phyloP scores from a whole-genome alignment of 2,329 filamentous ascomycete species.

The Penicillium sp. region DNA sequence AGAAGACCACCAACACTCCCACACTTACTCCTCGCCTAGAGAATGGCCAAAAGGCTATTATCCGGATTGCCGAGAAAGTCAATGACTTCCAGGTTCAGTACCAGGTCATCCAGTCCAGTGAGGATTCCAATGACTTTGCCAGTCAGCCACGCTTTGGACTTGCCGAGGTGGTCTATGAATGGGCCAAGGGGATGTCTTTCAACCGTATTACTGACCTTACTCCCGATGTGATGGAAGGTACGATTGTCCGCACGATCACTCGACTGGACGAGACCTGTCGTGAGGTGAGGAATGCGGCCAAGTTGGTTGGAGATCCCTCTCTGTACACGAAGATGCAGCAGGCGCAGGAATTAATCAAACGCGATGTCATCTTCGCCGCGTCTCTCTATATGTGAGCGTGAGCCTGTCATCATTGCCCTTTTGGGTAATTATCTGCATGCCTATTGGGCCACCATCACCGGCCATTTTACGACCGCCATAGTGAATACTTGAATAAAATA shows the following conservation, averaged over 20 bases:
- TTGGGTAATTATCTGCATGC: background rate
- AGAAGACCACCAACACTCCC: slow-evolving; percentile 80
- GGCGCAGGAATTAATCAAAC: slow-evolving; percentile 95
- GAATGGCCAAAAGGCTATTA: slow-evolving; percentile 74
- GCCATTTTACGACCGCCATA: background rate
- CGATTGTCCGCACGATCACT: slow-evolving; percentile 92
- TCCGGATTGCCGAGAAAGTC: slow-evolving; percentile 85
- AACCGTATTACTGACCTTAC: slow-evolving; percentile 95
- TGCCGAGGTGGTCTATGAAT: slow-evolving; percentile 97
- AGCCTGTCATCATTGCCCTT: background rate
- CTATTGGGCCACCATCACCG: slow-evolving; percentile 1
- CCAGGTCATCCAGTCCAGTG: slow-evolving; percentile 83
- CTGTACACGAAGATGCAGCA: slow-evolving; percentile 95
- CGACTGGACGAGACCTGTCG: slow-evolving; percentile 91
- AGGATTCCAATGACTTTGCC: slow-evolving; percentile 89
- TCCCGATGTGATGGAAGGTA: slow-evolving; percentile 83
- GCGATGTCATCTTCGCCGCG: slow-evolving; percentile 86
- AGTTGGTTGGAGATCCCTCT: slow-evolving; percentile 89
- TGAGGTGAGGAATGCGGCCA: slow-evolving; percentile 93
- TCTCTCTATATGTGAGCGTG: slow-evolving; percentile 69
- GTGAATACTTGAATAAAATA: background rate
- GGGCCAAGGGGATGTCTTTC: slow-evolving; percentile 96
- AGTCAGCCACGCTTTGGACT: slow-evolving; percentile 83
- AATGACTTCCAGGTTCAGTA: slow-evolving; percentile 83
- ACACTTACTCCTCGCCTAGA: slow-evolving; percentile 76